Conservation (phyloP, 179 eudicot genomes). For the Beta lomatogona region DNA sequence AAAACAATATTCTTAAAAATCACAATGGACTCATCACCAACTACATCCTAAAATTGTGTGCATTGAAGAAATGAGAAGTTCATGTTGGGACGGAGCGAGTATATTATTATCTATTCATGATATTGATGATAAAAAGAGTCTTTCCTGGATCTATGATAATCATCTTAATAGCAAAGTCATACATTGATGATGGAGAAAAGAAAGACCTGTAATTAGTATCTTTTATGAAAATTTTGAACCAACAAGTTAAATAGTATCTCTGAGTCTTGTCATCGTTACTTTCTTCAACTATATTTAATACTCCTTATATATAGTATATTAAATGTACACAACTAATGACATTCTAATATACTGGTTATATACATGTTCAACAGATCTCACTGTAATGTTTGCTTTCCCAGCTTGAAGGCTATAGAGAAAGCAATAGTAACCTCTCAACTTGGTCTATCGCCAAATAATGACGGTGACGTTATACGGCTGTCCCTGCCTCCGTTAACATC, state of each 20-base stretch:
- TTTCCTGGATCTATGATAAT: background rate
- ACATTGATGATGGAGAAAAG: background rate
- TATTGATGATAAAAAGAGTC: background rate
- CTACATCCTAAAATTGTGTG: no score
- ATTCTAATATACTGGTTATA: background rate
- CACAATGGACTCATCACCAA: no score
- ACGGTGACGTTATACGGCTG: slow-evolving; percentile 89
- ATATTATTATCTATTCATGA: background rate
- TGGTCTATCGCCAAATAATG: slow-evolving; percentile 87
- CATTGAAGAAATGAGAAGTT: no score
- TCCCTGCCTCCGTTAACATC: slow-evolving; percentile 84
- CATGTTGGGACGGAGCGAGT: no score
- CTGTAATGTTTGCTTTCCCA: slow-evolving; percentile 36
- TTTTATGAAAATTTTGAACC: background rate
- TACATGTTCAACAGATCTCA: slow-evolving; percentile 7
- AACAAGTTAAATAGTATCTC: background rate
- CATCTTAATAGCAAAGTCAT: no score
- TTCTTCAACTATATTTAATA: background rate
- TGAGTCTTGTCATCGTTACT: background rate
- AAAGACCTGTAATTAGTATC: background rate
- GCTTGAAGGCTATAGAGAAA: slow-evolving; percentile 92
- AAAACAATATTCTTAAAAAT: no score
- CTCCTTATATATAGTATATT: background rate
- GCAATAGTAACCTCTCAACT: slow-evolving; percentile 81
- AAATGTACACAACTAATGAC: background rate